These are phyloP conservation scores for Talaromyces wortmannii DNA, from an alignment of 495 filamentous ascomycete species.

Conservation along the genomic window DNA sequence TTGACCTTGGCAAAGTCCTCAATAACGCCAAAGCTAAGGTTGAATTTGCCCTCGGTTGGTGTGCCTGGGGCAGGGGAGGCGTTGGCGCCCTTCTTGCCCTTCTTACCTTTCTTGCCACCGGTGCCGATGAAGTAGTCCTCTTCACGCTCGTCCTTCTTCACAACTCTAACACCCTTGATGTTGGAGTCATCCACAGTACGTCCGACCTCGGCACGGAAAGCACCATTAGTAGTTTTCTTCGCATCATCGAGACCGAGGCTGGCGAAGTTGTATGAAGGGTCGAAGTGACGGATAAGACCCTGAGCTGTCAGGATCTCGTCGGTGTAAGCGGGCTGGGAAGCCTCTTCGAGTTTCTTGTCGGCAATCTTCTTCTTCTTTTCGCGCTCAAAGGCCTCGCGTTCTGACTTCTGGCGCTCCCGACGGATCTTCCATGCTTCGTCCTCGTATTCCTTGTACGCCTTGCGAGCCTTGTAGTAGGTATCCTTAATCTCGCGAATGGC, in stretches of 20 bases:
- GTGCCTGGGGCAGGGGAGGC: conserved; percentile 34
- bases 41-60: conserved; percentile 59
- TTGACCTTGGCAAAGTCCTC: conserved; percentile 80
- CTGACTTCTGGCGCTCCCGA: conserved; percentile 70
- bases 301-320: conserved; percentile 86
- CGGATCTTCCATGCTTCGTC: conserved; percentile 64
- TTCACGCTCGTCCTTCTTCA: conserved; percentile 77
- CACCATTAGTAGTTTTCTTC: conserved; percentile 61
- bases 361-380: conserved; percentile 78
- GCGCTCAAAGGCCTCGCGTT: conserved; percentile 67
- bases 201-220: conserved; percentile 68
- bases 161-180: conserved; percentile 69
- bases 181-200: conserved; percentile 73
- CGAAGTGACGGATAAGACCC: conserved; percentile 82
- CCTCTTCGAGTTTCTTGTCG: conserved; percentile 80
- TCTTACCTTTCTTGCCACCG: conserved; percentile 85
- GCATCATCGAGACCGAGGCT: conserved; percentile 41
- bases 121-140: conserved; percentile 81
- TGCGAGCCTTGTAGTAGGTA: conserved; percentile 67
- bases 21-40: conserved; percentile 79
- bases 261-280: conserved; percentile 67
- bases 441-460: conserved; percentile 74
- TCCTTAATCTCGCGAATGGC: conserved; percentile 81
- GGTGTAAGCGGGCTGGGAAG: conserved; percentile 78
- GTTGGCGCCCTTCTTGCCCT: conserved; percentile 63